Evolutionary conservation across 2,329 filamentous ascomycete species (phyloP).

Genomic region (Calonectria honghensis): DNA sequence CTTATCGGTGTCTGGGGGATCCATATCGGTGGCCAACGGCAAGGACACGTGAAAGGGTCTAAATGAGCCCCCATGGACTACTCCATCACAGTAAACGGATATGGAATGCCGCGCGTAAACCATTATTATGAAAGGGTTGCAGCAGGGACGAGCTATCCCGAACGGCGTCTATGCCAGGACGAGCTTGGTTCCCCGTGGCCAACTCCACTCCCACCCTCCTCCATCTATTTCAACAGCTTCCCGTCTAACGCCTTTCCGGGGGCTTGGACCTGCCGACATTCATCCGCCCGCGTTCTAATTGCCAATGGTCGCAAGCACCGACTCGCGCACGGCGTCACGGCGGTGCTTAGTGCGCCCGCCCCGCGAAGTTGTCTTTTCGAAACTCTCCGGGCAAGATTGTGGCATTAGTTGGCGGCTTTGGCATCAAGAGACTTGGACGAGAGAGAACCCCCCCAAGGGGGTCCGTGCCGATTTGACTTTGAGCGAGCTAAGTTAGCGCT

Average conservation of each 20-base stretch:
- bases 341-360: constrained; percentile 23
- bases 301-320: constrained; percentile 1
- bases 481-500: not conserved
- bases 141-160: not conserved
- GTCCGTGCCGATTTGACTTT: constrained; percentile 21
- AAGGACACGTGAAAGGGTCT: not conserved
- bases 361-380: constrained; percentile 15
- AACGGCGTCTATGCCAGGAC: constrained; percentile 22
- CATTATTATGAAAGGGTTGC: constrained; percentile 7
- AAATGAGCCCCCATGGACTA: not conserved
- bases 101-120: constrained; percentile 13
- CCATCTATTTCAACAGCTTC: not conserved
- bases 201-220: constrained; percentile 23
- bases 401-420: not conserved
- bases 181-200: not conserved
- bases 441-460: not conserved
- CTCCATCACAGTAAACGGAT: not conserved
- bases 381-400: not conserved
- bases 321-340: constrained; percentile 14
- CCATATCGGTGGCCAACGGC: not conserved
- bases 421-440: not conserved
- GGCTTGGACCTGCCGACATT: constrained; percentile 9
- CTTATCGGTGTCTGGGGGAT: not conserved
- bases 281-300: constrained; percentile 16
- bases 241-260: constrained; percentile 4